A percentile compares a stretch with the other conserved stretches of the same genome.
phyloP scores from a whole-genome alignment of 352 stramenopile genomes.

The Pythium vanterpoolii region DNA sequence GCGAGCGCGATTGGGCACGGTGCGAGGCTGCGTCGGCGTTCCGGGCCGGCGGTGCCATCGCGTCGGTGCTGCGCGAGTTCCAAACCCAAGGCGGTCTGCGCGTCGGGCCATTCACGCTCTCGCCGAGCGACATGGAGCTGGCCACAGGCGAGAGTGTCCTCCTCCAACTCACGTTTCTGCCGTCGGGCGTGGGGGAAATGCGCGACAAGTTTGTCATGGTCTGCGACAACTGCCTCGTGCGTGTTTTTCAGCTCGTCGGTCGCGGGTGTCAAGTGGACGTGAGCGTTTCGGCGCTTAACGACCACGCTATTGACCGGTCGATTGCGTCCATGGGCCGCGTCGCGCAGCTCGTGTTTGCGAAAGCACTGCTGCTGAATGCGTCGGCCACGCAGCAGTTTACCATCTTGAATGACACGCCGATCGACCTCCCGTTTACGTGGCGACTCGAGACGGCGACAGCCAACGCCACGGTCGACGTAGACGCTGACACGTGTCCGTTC shows the following conservation, averaged over 20 bases:
- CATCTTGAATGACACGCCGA: slow-evolving; percentile 62
- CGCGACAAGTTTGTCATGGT: slow-evolving; percentile 72
- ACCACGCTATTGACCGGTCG: slow-evolving; percentile 36
- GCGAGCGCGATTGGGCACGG: slow-evolving; percentile 42
- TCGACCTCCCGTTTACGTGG: slow-evolving; percentile 63
- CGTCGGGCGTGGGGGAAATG: slow-evolving; percentile 52
- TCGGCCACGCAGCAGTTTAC: slow-evolving; percentile 35
- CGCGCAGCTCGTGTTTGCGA: slow-evolving; percentile 45
- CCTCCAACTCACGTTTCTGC: slow-evolving; percentile 53
- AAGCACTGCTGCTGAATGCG: slow-evolving; percentile 37
- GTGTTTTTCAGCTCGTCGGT: slow-evolving; percentile 62
- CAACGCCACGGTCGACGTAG: neutral
- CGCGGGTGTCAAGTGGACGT: slow-evolving; percentile 69
- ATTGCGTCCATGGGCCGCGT: slow-evolving; percentile 45
- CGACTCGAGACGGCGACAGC: slow-evolving; percentile 19
- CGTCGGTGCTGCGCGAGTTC: neutral
- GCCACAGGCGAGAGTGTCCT: slow-evolving; percentile 33
- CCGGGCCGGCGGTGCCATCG: neutral
- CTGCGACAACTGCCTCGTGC: slow-evolving; percentile 82
- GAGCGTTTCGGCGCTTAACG: slow-evolving; percentile 41
- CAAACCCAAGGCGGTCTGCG: slow-evolving; percentile 4
- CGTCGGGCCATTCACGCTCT: slow-evolving; percentile 52
- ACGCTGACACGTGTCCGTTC: slow-evolving; percentile 29
- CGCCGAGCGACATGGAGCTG: slow-evolving; percentile 56
- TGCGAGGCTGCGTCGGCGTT: slow-evolving; percentile 29